Base-by-base conservation (phyloP, 208 protist genomes). In the Crithidia expoeki region DNA sequence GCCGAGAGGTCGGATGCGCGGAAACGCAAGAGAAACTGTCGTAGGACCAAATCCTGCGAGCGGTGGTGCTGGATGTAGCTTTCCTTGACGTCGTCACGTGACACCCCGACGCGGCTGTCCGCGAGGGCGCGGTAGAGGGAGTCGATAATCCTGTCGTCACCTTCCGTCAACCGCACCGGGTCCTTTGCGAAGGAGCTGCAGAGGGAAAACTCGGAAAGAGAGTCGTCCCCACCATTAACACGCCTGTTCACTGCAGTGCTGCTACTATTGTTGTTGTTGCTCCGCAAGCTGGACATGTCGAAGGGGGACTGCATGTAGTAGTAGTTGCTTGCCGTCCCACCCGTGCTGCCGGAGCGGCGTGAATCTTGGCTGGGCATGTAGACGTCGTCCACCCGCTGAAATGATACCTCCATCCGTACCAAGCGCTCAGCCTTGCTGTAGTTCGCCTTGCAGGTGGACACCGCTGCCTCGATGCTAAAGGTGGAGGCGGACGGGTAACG, bases 31-130 rank as follows among this genome's bases (percentile, higher is more conserved):
- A 81, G 53, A 27, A 75, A 76, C 30, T 81, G 64, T 2, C 64
- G 53, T 44, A 81, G 47, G 44, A 81, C 76, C 34, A 38, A 12
- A 47, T 67, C 62, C 55, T 71, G 61, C 17, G 55, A n/a, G 42
- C 76, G 76, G 64, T 49, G 70, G 47, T 81, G 63, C 9, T 51
- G 58, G 38, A 71, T 40, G 76, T 81, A 81, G 55, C 65, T 76
- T 40, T 74, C 58, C n/a, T 40, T 60, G 7, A 81, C 70, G 30
- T 81, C 66, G 0, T 76, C 70, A 6, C 47, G 61, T 4, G 57
- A 56, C 11, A 60, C 70, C 2, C 47, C 61, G 12, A 74, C 61
- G 16, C 62, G 63, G 42, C 62, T 64, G 25, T 46, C 51, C 3
- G 52, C 53, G 33, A 81, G 49, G 6, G 51, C 76, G 19, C 36